Percentiles rank a stretch among this genome's conserved stretches.
phyloP scores from a whole-genome alignment of 495 filamentous ascomycete genomes.

The Jackrogersella minutella region DNA sequence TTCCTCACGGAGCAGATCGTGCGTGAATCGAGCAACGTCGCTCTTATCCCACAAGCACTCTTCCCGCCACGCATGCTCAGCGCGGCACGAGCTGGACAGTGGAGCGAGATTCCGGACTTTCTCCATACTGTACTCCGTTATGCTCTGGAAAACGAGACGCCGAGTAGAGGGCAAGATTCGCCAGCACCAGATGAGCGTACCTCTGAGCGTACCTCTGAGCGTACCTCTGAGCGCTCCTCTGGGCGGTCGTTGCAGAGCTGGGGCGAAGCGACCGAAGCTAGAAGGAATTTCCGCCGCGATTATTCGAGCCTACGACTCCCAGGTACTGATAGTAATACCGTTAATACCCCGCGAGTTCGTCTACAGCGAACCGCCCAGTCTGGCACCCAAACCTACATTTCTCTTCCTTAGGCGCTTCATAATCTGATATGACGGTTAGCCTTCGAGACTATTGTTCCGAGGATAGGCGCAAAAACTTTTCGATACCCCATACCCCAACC shows the following conservation, averaged over 20 bases:
- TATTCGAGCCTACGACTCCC: conserved; percentile 44
- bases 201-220: no score
- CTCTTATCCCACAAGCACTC: conserved; percentile 49
- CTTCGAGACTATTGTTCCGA: conserved; percentile 2
- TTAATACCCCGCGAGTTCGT: conserved; percentile 26
- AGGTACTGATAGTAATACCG: conserved; percentile 14
- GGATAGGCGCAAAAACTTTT: conserved; percentile 11
- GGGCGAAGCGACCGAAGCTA: not conserved
- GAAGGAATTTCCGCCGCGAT: conserved; percentile 28
- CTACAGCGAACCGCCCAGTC: conserved; percentile 41
- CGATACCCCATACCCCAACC: conserved; percentile 22
- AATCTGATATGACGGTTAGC: no score
- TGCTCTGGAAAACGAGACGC: conserved; percentile 43
- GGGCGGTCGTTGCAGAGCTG: conserved; percentile 11
- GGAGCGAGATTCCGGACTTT: conserved; percentile 60
- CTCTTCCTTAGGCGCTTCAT: conserved; percentile 19
- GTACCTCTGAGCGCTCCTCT: conserved; percentile 4
- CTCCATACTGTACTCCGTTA: conserved; percentile 57
- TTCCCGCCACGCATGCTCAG: conserved; percentile 54
- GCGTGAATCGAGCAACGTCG: conserved; percentile 39
- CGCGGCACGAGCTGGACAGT: conserved; percentile 58
- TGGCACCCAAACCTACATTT: conserved; percentile 30
- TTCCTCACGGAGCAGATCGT: conserved; percentile 52
- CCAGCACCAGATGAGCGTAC: conserved; percentile 1
- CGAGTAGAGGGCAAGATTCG: conserved; percentile 5